These are phyloP conservation scores for Lepidium africanum DNA, from an alignment of 345 rosid species.

Conservation along the genomic window DNA sequence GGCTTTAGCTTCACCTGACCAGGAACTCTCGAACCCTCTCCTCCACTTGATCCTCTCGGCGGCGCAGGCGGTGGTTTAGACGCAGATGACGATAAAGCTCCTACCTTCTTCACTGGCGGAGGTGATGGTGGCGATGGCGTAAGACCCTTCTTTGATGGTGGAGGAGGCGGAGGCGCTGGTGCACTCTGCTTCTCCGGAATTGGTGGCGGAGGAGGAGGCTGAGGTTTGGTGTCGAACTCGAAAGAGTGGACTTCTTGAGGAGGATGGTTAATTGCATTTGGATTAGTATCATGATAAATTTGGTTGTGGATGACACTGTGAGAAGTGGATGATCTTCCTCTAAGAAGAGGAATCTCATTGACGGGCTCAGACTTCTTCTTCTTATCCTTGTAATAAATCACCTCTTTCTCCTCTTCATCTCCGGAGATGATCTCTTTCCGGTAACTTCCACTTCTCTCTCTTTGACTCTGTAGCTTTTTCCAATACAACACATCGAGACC, in stretches of 20 bases:
- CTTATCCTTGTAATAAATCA: conserved; percentile 12
- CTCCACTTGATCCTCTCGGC: conserved; percentile 23
- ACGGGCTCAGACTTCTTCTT: conserved; percentile 26
- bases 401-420: conserved; percentile 26
- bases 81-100: conserved; percentile 13
- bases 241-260: neutral
- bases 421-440: conserved; percentile 13
- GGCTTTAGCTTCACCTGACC: conserved; percentile 72
- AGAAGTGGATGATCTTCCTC: conserved; percentile 57
- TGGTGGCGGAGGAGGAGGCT: conserved; percentile 20
- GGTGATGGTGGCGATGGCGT: conserved; percentile 46
- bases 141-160: conserved; percentile 26
- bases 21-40: conserved; percentile 11
- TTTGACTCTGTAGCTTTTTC: conserved; percentile 43
- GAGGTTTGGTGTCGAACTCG: neutral
- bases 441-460: conserved; percentile 21
- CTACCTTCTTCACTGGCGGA: conserved; percentile 34
- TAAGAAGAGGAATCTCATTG: conserved; percentile 56
- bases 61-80: conserved; percentile 38
- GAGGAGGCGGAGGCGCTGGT: conserved; percentile 11
- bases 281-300: neutral
- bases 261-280: neutral
- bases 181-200: conserved; percentile 22
- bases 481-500: conserved; percentile 79
- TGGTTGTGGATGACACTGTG: conserved; percentile 26